A percentile compares a stretch with the other conserved stretches of the same genome.
These are phyloP conservation scores for Coemansia sp. DNA, from an alignment of 192 early-diverging fungal species.

Conservation along the genomic window DNA sequence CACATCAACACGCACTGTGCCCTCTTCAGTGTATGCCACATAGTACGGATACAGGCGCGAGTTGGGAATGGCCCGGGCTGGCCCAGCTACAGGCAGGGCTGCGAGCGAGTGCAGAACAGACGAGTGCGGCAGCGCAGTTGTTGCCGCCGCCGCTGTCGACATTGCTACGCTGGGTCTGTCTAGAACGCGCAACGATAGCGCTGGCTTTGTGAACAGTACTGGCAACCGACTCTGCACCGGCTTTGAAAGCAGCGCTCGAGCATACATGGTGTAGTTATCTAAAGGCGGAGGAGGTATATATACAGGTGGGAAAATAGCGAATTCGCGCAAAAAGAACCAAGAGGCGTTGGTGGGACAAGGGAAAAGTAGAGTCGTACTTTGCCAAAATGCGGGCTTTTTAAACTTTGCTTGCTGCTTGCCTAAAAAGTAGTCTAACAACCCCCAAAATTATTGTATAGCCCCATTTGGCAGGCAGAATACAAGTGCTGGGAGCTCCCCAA, in stretches of 20 bases:
- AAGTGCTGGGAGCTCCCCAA: neutral
- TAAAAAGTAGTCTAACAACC: neutral
- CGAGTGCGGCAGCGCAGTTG: neutral
- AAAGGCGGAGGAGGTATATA: neutral
- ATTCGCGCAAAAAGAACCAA: neutral
- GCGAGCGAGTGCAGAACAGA: neutral
- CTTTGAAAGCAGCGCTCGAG: slow-evolving; percentile 10
- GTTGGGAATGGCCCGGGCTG: neutral
- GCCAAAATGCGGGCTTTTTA: neutral
- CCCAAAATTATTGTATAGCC: slow-evolving; percentile 1
- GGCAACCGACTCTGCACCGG: slow-evolving; percentile 5
- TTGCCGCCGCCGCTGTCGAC: slow-evolving; percentile 4
- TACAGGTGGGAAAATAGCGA: neutral
- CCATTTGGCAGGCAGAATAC: neutral
- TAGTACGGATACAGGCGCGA: slow-evolving; percentile 37
- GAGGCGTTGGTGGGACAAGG: neutral
- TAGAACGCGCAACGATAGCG: neutral
- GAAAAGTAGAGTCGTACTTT: neutral
- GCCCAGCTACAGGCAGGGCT: neutral
- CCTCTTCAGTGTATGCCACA: slow-evolving; percentile 46
- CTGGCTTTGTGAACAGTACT: neutral
- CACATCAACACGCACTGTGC: slow-evolving; percentile 50
- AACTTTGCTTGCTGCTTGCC: neutral
- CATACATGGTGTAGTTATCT: neutral
- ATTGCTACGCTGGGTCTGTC: slow-evolving; percentile 5